These are phyloP conservation scores for Microbotryomycetes sp. DNA, from an alignment of 1,284 basidiomycete genomes.

Conservation along the genomic window DNA sequence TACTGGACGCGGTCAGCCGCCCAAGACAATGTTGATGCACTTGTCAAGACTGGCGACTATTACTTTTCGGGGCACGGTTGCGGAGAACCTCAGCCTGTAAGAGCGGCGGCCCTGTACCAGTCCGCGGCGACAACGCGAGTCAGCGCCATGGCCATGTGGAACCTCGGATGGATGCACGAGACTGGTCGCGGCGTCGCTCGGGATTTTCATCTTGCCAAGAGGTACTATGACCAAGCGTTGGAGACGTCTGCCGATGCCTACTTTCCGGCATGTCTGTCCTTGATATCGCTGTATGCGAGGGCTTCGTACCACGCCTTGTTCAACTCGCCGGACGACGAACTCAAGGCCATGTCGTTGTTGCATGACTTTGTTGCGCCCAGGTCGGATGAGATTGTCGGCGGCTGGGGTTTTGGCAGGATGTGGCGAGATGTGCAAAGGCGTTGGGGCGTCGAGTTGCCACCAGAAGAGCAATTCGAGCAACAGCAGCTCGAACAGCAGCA, in stretches of 20 bases:
- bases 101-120: conserved; percentile 88
- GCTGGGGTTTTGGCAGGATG: conserved; percentile 20
- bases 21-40: conserved; percentile 87
- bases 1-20: conserved; percentile 92
- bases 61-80: conserved; percentile 80
- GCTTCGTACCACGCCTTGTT: conserved; percentile 72
- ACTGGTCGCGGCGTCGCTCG: conserved; percentile 82
- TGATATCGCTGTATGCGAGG: conserved; percentile 74
- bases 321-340: conserved; percentile 49
- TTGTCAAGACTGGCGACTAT: conserved; percentile 69
- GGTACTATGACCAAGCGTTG: conserved; percentile 84
- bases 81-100: conserved; percentile 58
- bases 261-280: conserved; percentile 72
- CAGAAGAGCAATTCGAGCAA: conserved; percentile 1
- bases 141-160: conserved; percentile 95
- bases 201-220: conserved; percentile 95
- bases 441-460: conserved; percentile 26
- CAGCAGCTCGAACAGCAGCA: not conserved
- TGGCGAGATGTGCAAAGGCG: conserved; percentile 27
- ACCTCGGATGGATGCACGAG: conserved; percentile 98
- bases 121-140: conserved; percentile 78
- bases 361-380: not conserved
- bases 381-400: not conserved
- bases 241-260: conserved; percentile 83
- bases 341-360: conserved; percentile 32